These are phyloP conservation scores for Gossypium turneri DNA, from an alignment of 345 rosid genomes.

Conservation along the genomic window DNA sequence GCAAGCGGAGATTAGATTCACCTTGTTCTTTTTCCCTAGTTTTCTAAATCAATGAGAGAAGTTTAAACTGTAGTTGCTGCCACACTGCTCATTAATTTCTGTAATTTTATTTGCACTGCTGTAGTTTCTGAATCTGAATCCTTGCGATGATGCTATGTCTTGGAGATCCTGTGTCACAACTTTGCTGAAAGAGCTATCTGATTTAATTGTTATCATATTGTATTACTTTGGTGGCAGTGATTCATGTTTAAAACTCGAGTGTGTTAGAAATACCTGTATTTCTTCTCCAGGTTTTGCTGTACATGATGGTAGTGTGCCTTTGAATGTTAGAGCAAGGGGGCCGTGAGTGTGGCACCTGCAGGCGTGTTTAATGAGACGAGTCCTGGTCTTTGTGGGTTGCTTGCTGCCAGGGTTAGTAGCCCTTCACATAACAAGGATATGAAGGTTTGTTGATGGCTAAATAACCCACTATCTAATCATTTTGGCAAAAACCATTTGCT, in stretches of 20 bases:
- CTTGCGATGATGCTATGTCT: background rate
- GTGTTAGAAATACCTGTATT: background rate
- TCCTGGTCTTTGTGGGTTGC: no score
- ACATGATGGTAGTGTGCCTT: no score
- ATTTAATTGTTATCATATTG: background rate
- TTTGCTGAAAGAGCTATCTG: background rate
- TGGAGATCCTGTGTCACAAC: background rate
- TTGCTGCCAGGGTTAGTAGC: no score
- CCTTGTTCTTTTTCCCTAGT: background rate
- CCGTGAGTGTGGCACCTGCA: no score
- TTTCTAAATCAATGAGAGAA: background rate
- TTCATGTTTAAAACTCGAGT: background rate
- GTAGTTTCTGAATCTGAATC: background rate
- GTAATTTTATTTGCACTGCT: background rate
- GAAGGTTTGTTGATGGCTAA: no score
- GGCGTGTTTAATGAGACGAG: no score
- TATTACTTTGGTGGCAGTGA: background rate
- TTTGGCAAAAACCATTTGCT: background rate
- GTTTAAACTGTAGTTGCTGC: background rate
- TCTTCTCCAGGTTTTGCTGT: no score
- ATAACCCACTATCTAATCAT: background rate
- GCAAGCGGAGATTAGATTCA: constrained; percentile 52
- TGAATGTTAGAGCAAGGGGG: no score
- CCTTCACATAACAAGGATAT: no score
- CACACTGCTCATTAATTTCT: background rate